Conservation (phyloP, 257 asterid genomes). For the Lantana camara region DNA sequence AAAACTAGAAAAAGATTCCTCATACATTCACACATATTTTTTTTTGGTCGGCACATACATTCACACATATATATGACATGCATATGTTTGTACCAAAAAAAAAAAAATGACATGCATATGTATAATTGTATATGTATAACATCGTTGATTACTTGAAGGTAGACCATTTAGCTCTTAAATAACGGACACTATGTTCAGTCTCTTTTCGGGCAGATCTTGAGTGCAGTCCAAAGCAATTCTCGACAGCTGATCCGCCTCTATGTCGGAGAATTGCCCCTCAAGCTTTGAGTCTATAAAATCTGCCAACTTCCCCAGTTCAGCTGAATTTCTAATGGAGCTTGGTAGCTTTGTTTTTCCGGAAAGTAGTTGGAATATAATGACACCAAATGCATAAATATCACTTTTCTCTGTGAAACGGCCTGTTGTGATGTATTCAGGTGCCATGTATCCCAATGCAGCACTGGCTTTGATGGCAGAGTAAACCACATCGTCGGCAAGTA, state of each 20-base stretch:
- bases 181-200: conserved; percentile 84
- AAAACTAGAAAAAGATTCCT: too few species aligned
- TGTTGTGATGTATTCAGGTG: conserved; percentile 90
- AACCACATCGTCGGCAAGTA: conserved; percentile 88
- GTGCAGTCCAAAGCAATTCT: conserved; percentile 74
- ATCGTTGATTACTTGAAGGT: too few species aligned
- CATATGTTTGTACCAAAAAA: too few species aligned
- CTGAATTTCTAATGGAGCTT: conserved; percentile 51
- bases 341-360: conserved; percentile 65
- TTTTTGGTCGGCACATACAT: too few species aligned
- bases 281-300: conserved; percentile 62
- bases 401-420: conserved; percentile 97
- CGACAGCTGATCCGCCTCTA: conserved; percentile 55
- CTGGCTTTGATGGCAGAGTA: conserved; percentile 95
- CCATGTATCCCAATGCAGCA: conserved; percentile 95
- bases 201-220: conserved; percentile 57
- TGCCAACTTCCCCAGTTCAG: conserved; percentile 61
- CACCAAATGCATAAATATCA: conserved; percentile 94
- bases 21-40: too few species aligned
- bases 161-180: too few species aligned
- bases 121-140: too few species aligned
- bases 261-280: conserved; percentile 41
- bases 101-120: too few species aligned
- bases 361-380: conserved; percentile 80
- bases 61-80: too few species aligned